These are phyloP conservation scores for Dispira simplex DNA, from an alignment of 192 early-diverging fungal species.

Conservation along the genomic window DNA sequence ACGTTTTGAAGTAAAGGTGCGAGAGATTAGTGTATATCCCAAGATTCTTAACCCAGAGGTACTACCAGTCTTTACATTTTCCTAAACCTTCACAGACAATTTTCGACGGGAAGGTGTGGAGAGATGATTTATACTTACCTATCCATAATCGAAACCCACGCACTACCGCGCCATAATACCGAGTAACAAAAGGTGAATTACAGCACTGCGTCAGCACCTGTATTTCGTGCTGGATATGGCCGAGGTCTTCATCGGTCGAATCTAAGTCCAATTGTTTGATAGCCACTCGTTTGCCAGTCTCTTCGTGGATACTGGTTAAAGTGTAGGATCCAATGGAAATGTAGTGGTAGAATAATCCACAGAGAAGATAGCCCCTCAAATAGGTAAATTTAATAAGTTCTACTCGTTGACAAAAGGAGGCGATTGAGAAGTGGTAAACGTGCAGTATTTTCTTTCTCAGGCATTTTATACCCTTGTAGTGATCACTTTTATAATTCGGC, in stretches of 20 bases:
- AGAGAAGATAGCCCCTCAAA: no score
- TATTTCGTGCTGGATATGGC: conserved; percentile 35
- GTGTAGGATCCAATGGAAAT: no score
- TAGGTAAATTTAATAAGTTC: no score
- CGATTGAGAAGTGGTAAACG: no score
- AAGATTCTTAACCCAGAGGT: not conserved
- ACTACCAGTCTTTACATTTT: not conserved
- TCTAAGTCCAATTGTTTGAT: conserved; percentile 35
- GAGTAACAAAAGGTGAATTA: conserved; percentile 28
- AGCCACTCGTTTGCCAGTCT: conserved; percentile 26
- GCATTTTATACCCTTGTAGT: no score
- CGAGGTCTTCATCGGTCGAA: conserved; percentile 32
- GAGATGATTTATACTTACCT: conserved; percentile 17
- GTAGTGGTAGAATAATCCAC: no score
- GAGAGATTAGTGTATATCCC: not conserved
- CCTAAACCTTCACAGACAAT: not conserved
- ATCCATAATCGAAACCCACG: conserved; percentile 35
- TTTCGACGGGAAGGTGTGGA: not conserved
- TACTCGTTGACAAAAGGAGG: no score
- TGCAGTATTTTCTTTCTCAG: no score
- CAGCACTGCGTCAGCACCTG: conserved; percentile 28
- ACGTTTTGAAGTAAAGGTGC: no score
- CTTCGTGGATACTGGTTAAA: conserved; percentile 25
- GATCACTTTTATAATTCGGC: no score
- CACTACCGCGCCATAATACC: conserved; percentile 30